Evolutionary conservation across 2,329 filamentous ascomycete genomes (phyloP).

Genomic region (Cladosporium velox): DNA sequence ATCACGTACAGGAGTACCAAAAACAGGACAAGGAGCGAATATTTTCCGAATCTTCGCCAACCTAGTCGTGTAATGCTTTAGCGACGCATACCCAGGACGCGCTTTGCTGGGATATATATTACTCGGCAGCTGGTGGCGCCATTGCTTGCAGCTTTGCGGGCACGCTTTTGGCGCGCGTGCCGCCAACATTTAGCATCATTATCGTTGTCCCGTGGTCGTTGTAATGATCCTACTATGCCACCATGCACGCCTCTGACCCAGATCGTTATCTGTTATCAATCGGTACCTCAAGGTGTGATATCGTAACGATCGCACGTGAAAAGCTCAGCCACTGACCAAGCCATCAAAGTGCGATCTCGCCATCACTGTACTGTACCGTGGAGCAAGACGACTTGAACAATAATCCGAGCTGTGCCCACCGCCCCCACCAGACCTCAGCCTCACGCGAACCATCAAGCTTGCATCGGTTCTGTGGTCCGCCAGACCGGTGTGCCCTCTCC

Average conservation of each 20-base stretch:
- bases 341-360: not conserved
- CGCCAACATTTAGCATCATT: not conserved
- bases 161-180: not conserved
- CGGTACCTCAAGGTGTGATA: not conserved
- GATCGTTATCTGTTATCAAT: not conserved
- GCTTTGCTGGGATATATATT: slow-evolving; percentile 1
- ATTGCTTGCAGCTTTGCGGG: not conserved
- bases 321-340: not conserved
- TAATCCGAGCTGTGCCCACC: not conserved
- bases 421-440: slow-evolving; percentile 12
- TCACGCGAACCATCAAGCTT: not conserved
- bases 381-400: not conserved
- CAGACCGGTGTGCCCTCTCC: not conserved
- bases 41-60: not conserved
- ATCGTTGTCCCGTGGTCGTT: not conserved
- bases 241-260: not conserved
- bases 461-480: not conserved
- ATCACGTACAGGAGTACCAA: not conserved
- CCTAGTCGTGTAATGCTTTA: not conserved
- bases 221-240: not conserved
- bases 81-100: not conserved
- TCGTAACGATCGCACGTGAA: not conserved
- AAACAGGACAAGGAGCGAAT: not conserved
- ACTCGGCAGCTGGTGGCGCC: not conserved
- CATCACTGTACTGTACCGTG: not conserved